Evolutionary conservation across 306 rosid genomes (phyloP), one percentile per base, ranked within the genome.

Genomic region (Vicia villosa): DNA sequence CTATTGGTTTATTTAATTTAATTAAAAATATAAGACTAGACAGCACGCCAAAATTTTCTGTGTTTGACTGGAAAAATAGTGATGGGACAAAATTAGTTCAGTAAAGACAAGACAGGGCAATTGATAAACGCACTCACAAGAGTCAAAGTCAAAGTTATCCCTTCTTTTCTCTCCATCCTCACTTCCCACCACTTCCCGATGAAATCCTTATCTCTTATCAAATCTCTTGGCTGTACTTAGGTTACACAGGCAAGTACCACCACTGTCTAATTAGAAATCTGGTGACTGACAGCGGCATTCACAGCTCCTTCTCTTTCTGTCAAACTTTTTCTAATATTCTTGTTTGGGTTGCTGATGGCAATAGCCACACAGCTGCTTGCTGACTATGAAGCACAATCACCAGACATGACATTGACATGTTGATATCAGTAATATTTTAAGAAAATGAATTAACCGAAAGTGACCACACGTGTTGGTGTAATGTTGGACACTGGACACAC

Each of bases 281-380:
- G 49, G 49, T 43, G 49, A 43, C 17, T 16, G 17, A 43, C 3
- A 43, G 49, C 49, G 3, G 49, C n/a, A 7, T 43, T 6, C 15
- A 14, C 49, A 42, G n/a, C 49, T 42, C 58, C 58, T n/a, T 17
- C 52, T 51, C 58, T 51, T 22, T 20, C 58, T 20, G n/a, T 51
- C 21, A 22, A 20, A 20, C 30, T 8, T 51, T 10, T 51, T 20
- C 58, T 51, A 30, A 28, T 22, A 51, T 51, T 51, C 6, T 51
- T 51, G 58, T 51, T 20, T 20, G 5, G 32, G 32, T 51, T 20
- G n/a, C n/a, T n/a, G n/a, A n/a, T n/a, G n/a, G n/a, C n/a, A n/a
- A n/a, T n/a, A n/a, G n/a, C n/a, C n/a, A n/a, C n/a, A n/a, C n/a
- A n/a, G n/a, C n/a, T n/a, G n/a, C n/a, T n/a, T n/a, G n/a, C n/a